Percentiles rank a stretch among this genome's conserved stretches.
These are phyloP conservation scores for Aspergillus amoenus DNA, from an alignment of 2,329 filamentous ascomycete genomes.

Conservation along the genomic window DNA sequence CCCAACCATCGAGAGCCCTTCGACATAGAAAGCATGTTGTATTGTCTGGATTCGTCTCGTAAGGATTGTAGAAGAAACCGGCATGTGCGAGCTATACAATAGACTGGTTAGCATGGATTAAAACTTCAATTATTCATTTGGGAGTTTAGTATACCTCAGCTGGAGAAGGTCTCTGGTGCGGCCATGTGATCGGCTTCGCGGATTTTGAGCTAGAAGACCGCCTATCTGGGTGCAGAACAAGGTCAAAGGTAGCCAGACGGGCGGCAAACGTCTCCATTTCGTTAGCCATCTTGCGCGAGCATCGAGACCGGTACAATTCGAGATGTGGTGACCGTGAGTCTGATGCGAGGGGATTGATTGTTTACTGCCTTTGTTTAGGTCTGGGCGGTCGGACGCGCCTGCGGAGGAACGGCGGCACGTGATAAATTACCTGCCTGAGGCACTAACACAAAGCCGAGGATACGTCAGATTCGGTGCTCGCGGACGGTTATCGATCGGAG, in stretches of 20 bases:
- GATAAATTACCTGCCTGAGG: not conserved
- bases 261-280: conserved; percentile 66
- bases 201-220: conserved; percentile 66
- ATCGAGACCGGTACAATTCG: conserved; percentile 7
- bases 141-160: conserved; percentile 54
- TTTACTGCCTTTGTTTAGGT: conserved; percentile 27
- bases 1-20: conserved; percentile 87
- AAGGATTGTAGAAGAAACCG: conserved; percentile 86
- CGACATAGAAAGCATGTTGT: conserved; percentile 84
- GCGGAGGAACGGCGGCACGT: conserved; percentile 20
- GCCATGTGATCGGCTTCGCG: conserved; percentile 67
- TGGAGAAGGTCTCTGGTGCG: conserved; percentile 67
- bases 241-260: conserved; percentile 77
- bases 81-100: conserved; percentile 73
- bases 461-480: conserved; percentile 20
- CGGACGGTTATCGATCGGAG: conserved; percentile 6
- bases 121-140: conserved; percentile 12
- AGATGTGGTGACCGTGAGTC: not conserved
- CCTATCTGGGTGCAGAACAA: conserved; percentile 60
- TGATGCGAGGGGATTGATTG: conserved; percentile 8
- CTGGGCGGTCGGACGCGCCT: conserved; percentile 20
- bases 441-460: conserved; percentile 8
- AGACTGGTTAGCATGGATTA: not conserved
- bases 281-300: conserved; percentile 26
- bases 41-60: conserved; percentile 75